Evolutionary conservation across 163 green algal species (phyloP).

Genomic region (Scenedesmus sp.): DNA sequence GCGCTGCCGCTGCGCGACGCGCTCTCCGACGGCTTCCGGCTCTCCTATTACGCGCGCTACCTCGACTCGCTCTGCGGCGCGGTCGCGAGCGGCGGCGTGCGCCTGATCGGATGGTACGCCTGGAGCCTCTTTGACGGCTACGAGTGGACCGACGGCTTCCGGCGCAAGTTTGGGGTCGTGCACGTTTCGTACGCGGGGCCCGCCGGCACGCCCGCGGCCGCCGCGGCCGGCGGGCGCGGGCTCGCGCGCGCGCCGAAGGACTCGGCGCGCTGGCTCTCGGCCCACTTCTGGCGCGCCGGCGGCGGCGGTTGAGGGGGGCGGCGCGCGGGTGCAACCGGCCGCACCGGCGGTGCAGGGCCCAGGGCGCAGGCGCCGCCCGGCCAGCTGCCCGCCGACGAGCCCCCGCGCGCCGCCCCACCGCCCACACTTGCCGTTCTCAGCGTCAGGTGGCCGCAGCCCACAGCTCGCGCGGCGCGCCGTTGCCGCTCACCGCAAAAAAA

Average conservation of each 20-base stretch:
- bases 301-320: neutral
- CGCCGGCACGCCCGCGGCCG: conserved; percentile 4
- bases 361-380: too few relatives aligned
- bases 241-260: conserved; percentile 54
- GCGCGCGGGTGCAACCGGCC: neutral
- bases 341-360: too few relatives aligned
- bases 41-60: conserved; percentile 43
- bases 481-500: too few relatives aligned
- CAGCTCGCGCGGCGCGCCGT: too few relatives aligned
- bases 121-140: conserved; percentile 60
- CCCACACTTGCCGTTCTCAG: neutral
- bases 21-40: neutral
- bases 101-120: conserved; percentile 4
- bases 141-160: conserved; percentile 73
- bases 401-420: neutral
- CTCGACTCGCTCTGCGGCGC: conserved; percentile 27
- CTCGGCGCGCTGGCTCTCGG: conserved; percentile 46
- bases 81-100: neutral
- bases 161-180: conserved; percentile 68
- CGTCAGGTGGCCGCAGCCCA: neutral
- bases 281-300: conserved; percentile 27
- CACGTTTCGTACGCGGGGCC: conserved; percentile 61
- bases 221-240: conserved; percentile 10
- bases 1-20: neutral
- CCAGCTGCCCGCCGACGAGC: neutral